phyloP scores from a whole-genome alignment of 1,284 basidiomycete species.

The Boletellus sp. region DNA sequence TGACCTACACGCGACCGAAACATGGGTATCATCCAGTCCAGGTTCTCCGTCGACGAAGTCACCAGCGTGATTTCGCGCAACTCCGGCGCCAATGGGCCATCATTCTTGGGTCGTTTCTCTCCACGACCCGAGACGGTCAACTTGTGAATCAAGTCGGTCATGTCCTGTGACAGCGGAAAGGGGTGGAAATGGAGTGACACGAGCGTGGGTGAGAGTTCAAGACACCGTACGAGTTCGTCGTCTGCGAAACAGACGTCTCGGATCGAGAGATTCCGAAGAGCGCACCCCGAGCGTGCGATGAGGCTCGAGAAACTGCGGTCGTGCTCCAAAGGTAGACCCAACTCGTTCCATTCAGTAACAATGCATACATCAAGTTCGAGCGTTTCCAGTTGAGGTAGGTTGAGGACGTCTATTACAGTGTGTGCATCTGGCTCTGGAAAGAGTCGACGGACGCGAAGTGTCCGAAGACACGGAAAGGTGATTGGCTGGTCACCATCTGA shows the following conservation, averaged over 20 bases:
- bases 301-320: slow-evolving; percentile 17
- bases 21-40: slow-evolving; percentile 12
- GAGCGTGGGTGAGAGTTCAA: slow-evolving; percentile 12
- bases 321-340: too few species aligned
- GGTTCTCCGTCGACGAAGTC: slow-evolving; percentile 4
- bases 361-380: slow-evolving; percentile 19
- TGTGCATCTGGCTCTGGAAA: not conserved
- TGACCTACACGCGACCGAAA: slow-evolving; percentile 12
- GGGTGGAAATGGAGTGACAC: slow-evolving; percentile 18
- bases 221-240: slow-evolving; percentile 19
- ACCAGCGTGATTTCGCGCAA: slow-evolving; percentile 16
- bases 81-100: not conserved
- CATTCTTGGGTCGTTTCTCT: too few species aligned
- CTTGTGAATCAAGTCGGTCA: slow-evolving; percentile 9
- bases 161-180: slow-evolving; percentile 16
- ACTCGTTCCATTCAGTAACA: too few species aligned
- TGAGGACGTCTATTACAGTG: slow-evolving; percentile 5
- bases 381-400: slow-evolving; percentile 16
- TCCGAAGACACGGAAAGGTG: slow-evolving; percentile 12
- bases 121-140: not conserved
- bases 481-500: too few species aligned
- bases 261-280: slow-evolving; percentile 17
- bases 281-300: slow-evolving; percentile 14
- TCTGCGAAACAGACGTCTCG: slow-evolving; percentile 19
- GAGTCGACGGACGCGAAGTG: slow-evolving; percentile 16